Conservation (phyloP, 345 rosid species). For the Ceriops tagal region DNA sequence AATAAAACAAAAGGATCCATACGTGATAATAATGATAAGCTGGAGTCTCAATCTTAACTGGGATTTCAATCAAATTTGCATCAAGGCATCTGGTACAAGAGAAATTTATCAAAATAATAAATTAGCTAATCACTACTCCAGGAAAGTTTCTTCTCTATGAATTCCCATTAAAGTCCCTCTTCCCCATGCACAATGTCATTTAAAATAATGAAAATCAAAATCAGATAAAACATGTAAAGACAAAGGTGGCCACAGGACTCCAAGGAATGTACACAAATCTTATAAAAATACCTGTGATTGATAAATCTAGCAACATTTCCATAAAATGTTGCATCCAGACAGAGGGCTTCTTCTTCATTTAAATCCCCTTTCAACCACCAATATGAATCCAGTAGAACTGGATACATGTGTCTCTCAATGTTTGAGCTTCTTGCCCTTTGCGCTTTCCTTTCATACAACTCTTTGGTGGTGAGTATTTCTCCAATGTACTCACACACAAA, state of each 20-base stretch:
- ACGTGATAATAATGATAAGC: conserved; percentile 88
- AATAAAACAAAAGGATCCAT: conserved; percentile 26
- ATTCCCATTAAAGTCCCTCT: neutral
- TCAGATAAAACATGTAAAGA: neutral
- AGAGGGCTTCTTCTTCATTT: conserved; percentile 81
- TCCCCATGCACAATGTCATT: too few species aligned
- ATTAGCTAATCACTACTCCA: neutral
- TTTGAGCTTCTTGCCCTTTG: conserved; percentile 22
- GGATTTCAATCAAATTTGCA: conserved; percentile 87
- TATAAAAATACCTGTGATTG: conserved; percentile 68
- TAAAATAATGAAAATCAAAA: neutral
- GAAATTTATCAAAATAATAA: conserved; percentile 1
- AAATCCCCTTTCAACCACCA: conserved; percentile 60
- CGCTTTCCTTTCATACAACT: conserved; percentile 53
- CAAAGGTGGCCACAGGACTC: neutral
- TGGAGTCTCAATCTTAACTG: conserved; percentile 81
- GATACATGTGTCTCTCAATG: conserved; percentile 46
- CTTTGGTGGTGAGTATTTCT: conserved; percentile 71
- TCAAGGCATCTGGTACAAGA: conserved; percentile 60
- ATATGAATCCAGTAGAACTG: conserved; percentile 73
- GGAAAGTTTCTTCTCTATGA: neutral
- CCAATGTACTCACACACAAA: conserved; percentile 86
- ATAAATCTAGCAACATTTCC: conserved; percentile 93
- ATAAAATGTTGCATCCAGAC: conserved; percentile 65
- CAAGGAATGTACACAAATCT: neutral